Base-by-base conservation (phyloP, 352 stramenopile genomes). In the Pythium sp. region DNA sequence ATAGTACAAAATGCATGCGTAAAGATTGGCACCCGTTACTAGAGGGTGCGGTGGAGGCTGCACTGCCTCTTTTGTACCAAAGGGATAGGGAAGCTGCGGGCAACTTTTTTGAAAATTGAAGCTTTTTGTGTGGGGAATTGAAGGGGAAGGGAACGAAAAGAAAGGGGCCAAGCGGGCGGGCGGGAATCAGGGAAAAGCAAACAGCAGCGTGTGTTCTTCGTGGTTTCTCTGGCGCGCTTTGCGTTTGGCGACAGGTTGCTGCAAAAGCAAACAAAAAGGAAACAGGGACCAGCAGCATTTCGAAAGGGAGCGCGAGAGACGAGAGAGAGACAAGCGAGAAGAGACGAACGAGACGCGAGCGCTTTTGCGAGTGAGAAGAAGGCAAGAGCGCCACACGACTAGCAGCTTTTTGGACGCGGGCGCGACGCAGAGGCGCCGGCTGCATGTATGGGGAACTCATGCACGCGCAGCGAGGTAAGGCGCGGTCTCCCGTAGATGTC, bases 391-490 rank as follows among this genome's bases (percentile, higher is more conserved):
- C 22, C 38, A 53, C 28, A 43, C 34, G 34, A 24, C 3, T 8
- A 60, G 7, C 55, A 46, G 28, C 30, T 20, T 38, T 61, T 59
- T 61, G 30, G 55, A 61, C 55, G 46, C 24, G n/a, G 18, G 26
- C 53, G 18, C 36, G n/a, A 30, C 53, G 36, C 26, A 65, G 22
- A 38, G 46, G 38, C 64, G 56, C 11, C 49, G 51, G 51, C 64
- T 64, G 55, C 61, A 57, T 60, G 34, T 24, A 89, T 89, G 81
- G 81, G 81, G 61, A 89, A 89, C 74, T 82, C 81, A 28, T 89
- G 81, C 66, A 87, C 81, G 34, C 78, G 78, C 51, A 81, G 76
- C 66, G 81, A 89, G 78, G 81, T 34, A 14, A 32, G 18, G 6
- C 34, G 34, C 30, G 30, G 30, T 32, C 30, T 32, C 30, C 30